Percentiles rank a stretch among this genome's conserved stretches.
Evolutionary conservation across 2,329 filamentous ascomycete genomes (phyloP).

Genomic region (Rutstroemia sp.): DNA sequence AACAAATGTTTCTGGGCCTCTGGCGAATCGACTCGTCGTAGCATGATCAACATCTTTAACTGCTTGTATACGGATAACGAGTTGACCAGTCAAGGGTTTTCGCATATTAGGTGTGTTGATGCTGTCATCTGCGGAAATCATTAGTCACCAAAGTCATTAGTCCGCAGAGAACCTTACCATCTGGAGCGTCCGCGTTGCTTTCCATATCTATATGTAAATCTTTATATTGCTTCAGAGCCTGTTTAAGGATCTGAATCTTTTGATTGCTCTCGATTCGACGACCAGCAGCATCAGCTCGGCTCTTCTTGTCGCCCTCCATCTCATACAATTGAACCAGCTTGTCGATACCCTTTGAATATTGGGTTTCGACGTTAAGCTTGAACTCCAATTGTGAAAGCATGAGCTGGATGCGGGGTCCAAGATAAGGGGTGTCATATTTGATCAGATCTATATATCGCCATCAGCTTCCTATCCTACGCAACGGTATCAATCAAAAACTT

Average conservation of each 20-base stretch:
- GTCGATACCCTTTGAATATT: constrained; percentile 97
- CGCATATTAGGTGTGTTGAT: constrained; percentile 91
- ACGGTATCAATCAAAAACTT: constrained; percentile 30
- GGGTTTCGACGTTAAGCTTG: constrained; percentile 96
- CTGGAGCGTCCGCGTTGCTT: constrained; percentile 60
- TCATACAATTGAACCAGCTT: constrained; percentile 98
- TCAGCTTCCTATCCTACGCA: constrained; percentile 10
- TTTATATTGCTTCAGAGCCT: constrained; percentile 93
- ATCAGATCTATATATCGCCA: constrained; percentile 66
- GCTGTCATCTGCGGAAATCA: constrained; percentile 66
- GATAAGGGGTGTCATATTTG: constrained; percentile 94
- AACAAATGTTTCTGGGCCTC: constrained; percentile 91
- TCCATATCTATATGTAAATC: constrained; percentile 95
- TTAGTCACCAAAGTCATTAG: neutral
- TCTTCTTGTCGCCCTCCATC: constrained; percentile 96
- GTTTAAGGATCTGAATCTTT: constrained; percentile 92
- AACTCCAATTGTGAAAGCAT: constrained; percentile 99
- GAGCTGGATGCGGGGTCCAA: constrained; percentile 94
- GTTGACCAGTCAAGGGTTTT: constrained; percentile 88
- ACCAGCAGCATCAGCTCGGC: constrained; percentile 83
- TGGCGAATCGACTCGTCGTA: constrained; percentile 72
- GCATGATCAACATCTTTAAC: constrained; percentile 94
- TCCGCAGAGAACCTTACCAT: constrained; percentile 52
- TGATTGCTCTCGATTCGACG: constrained; percentile 91
- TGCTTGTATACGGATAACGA: constrained; percentile 77